These are phyloP conservation scores for Annulohypoxylon maeteangense DNA, from an alignment of 495 filamentous ascomycete genomes.

Conservation along the genomic window DNA sequence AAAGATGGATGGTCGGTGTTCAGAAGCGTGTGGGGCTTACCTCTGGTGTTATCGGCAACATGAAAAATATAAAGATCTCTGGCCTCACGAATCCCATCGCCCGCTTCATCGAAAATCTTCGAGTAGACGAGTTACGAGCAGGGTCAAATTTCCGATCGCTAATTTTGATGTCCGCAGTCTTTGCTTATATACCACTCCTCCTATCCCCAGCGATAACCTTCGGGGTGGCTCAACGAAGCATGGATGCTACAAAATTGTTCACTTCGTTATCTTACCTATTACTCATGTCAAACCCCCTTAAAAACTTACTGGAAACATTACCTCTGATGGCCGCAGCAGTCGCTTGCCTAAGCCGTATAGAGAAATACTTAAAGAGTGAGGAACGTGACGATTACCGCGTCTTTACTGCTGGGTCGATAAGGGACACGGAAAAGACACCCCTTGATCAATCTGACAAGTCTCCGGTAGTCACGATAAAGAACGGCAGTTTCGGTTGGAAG, in stretches of 20 bases:
- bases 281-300: constrained; percentile 66
- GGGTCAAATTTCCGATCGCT: constrained; percentile 67
- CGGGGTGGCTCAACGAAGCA: constrained; percentile 51
- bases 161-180: constrained; percentile 61
- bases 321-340: constrained; percentile 63
- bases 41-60: constrained; percentile 64
- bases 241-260: constrained; percentile 64
- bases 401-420: neutral
- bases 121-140: constrained; percentile 66
- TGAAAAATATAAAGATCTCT: constrained; percentile 72
- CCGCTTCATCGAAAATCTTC: constrained; percentile 62
- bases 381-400: constrained; percentile 38
- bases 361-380: constrained; percentile 64
- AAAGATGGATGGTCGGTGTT: constrained; percentile 62
- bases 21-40: constrained; percentile 64
- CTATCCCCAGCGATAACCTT: constrained; percentile 59
- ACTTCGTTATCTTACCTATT: constrained; percentile 70
- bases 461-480: constrained; percentile 32
- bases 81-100: constrained; percentile 60
- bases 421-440: constrained; percentile 5
- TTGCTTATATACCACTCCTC: constrained; percentile 63
- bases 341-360: constrained; percentile 69
- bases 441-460: neutral
- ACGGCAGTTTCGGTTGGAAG: constrained; percentile 59
- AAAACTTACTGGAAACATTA: constrained; percentile 66